Percentiles rank a stretch among this genome's conserved stretches.
Evolutionary conservation across 1,139 yeast species (phyloP).

Genomic region (Debaryomyces coudertii): DNA sequence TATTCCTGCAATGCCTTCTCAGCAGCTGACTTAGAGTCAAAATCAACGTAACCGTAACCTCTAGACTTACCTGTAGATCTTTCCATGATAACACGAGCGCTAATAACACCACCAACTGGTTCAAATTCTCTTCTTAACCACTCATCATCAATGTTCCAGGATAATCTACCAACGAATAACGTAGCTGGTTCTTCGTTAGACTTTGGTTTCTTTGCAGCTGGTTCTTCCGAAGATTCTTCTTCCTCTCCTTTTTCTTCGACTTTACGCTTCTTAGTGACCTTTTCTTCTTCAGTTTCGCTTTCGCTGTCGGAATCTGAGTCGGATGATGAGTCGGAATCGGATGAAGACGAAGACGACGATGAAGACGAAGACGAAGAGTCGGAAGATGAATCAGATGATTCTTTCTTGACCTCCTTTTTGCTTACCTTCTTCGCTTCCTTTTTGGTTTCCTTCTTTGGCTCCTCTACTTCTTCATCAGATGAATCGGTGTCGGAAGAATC

Average conservation of each 20-base stretch:
- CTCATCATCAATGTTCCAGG: slow-evolving; percentile 96
- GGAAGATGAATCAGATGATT: slow-evolving; percentile 19
- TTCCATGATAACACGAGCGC: slow-evolving; percentile 94
- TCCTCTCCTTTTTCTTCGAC: slow-evolving; percentile 32
- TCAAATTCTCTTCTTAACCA: slow-evolving; percentile 90
- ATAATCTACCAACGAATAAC: slow-evolving; percentile 92
- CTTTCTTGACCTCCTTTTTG: slow-evolving; percentile 5
- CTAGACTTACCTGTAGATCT: slow-evolving; percentile 90
- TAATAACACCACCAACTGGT: slow-evolving; percentile 73
- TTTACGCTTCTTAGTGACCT: slow-evolving; percentile 37
- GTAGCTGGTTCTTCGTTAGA: slow-evolving; percentile 70
- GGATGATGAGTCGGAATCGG: slow-evolving; percentile 21
- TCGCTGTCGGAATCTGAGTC: slow-evolving; percentile 22
- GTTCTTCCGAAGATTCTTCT: slow-evolving; percentile 36
- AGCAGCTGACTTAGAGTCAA: slow-evolving; percentile 73
- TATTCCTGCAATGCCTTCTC: slow-evolving; percentile 83
- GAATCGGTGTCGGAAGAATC: not conserved
- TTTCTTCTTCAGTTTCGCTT: slow-evolving; percentile 28
- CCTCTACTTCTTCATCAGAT: not conserved
- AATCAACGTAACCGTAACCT: slow-evolving; percentile 98
- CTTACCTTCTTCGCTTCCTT: slow-evolving; percentile 12
- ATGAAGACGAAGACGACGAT: slow-evolving; percentile 32
- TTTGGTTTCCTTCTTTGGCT: slow-evolving; percentile 13
- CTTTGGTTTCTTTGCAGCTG: slow-evolving; percentile 40
- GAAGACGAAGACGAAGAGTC: slow-evolving; percentile 28